These are phyloP conservation scores for Microbotryum violaceum DNA, from an alignment of 1,284 basidiomycete genomes.

Conservation along the genomic window DNA sequence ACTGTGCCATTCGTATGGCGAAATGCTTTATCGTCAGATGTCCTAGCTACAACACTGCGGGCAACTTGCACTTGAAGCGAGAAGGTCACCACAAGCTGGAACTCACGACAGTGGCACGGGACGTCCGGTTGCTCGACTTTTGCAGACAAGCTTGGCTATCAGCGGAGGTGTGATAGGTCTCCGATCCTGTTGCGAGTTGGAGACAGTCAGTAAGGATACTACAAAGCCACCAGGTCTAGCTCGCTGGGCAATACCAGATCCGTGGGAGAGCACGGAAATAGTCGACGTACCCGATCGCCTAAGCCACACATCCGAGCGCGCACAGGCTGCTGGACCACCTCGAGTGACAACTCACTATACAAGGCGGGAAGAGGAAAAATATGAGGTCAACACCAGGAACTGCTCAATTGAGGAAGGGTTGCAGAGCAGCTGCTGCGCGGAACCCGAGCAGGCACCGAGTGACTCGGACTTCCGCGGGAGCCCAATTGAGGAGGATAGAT, in stretches of 20 bases:
- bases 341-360: conserved; percentile 65
- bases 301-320: conserved; percentile 89
- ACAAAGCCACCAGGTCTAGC: too few species aligned
- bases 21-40: conserved; percentile 17
- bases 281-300: conserved; percentile 69
- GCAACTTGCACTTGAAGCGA: conserved; percentile 6
- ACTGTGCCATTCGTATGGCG: conserved; percentile 44
- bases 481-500: too few species aligned
- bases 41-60: not conserved
- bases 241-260: too few species aligned
- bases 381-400: too few species aligned
- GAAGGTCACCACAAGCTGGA: conserved; percentile 51
- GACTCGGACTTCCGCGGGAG: too few species aligned
- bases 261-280: too few species aligned
- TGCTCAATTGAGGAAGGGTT: too few species aligned
- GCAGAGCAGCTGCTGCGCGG: too few species aligned
- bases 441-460: too few species aligned
- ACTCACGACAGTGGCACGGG: conserved; percentile 60
- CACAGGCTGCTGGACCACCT: conserved; percentile 75
- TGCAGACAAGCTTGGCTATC: conserved; percentile 47
- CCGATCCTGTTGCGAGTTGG: conserved; percentile 57
- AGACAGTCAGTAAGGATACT: not conserved
- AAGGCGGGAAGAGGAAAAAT: not conserved
- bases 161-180: conserved; percentile 81
- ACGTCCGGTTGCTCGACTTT: conserved; percentile 20